Evolutionary conservation across 768 basidiomycete species (phyloP), one percentile per base, ranked within the genome.

Genomic region (Rhodotorula graminis): DNA sequence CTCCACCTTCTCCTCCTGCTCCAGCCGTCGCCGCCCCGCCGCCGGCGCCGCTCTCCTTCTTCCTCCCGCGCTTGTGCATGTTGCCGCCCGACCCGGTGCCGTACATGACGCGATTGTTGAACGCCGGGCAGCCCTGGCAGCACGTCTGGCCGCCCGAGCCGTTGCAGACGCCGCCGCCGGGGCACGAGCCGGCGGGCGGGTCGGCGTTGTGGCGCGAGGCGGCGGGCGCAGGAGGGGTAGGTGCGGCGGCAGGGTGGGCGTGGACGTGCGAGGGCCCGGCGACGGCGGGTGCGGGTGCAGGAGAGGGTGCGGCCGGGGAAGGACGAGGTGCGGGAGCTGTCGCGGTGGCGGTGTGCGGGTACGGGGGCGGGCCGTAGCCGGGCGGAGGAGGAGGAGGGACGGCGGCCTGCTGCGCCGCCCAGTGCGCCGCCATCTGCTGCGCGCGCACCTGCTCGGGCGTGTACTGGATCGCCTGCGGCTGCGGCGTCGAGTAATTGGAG

Each of bases 161-260:
- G 82, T 99, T 92, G 83, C 96, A 99, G 77, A 91, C 87, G 47
- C 96, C 96, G 82, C 97, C 96, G 69, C 96, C 96, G 8, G 96
- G 96, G 82, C 96, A 99, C n/a, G 94, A 94, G 3, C 83, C 83
- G 4, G 78, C 74, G 5, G 78, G 70, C 1, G 81, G 81, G 23
- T 74, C 77, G 6, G 64, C 66, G 16, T 60, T 47, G 81, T 81
- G 27, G 82, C 81, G 11, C 81, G 83, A 81, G 57, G 80, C 76
- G 73, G 81, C 80, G 50, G 80, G 81, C 77, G 66, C 29, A 2
- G 69, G 50, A 52, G 65, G 25, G 7, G 60, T 21, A 10, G 67
- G 14, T 11, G 47, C 29, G 12, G 42, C 46, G n/a, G n/a, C n/a
- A n/a, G n/a, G n/a, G n/a, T n/a, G n/a, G n/a, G n/a, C n/a, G n/a